These are phyloP conservation scores for Exophiala lecanii-corni DNA, from an alignment of 2,329 filamentous ascomycete species.

Conservation along the genomic window DNA sequence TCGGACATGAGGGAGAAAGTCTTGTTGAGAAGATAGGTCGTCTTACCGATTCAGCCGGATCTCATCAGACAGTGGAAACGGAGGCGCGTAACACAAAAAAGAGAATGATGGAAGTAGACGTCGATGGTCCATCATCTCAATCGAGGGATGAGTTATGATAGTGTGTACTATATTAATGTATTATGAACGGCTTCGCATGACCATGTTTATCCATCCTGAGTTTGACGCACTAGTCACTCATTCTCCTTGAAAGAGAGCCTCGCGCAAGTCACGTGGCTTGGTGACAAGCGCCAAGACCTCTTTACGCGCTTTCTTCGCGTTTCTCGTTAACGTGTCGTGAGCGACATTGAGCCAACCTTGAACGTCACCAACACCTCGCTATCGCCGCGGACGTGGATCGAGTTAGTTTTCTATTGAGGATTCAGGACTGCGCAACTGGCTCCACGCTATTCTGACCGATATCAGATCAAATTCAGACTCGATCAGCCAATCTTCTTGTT, in stretches of 20 bases:
- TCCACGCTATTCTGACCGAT: too few relatives aligned
- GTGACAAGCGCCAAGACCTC: constrained; percentile 12
- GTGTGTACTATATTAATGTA: constrained; percentile 1
- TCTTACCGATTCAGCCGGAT: constrained; percentile 33
- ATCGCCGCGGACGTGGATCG: too few relatives aligned
- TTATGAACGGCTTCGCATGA: too few relatives aligned
- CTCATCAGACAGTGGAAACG: constrained; percentile 33
- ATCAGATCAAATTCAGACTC: too few relatives aligned
- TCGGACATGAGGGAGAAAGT: too few relatives aligned
- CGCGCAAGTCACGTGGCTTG: constrained; percentile 8
- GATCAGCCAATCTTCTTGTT: too few relatives aligned
- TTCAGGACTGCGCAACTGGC: too few relatives aligned
- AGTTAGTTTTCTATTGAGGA: too few relatives aligned
- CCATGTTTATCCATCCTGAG: too few relatives aligned
- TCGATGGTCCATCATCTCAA: constrained; percentile 26
- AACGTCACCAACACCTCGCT: too few relatives aligned
- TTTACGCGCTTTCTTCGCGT: constrained; percentile 3
- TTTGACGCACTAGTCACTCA: too few relatives aligned
- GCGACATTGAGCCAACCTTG: not conserved
- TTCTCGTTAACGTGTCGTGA: not conserved
- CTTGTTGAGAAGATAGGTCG: constrained; percentile 38
- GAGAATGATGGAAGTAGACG: constrained; percentile 43
- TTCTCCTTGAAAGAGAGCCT: too few relatives aligned
- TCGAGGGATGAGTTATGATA: constrained; percentile 34
- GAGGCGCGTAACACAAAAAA: constrained; percentile 45